phyloP scores from a whole-genome alignment of 768 basidiomycete species.

The Tricholoma furcatifolium region DNA sequence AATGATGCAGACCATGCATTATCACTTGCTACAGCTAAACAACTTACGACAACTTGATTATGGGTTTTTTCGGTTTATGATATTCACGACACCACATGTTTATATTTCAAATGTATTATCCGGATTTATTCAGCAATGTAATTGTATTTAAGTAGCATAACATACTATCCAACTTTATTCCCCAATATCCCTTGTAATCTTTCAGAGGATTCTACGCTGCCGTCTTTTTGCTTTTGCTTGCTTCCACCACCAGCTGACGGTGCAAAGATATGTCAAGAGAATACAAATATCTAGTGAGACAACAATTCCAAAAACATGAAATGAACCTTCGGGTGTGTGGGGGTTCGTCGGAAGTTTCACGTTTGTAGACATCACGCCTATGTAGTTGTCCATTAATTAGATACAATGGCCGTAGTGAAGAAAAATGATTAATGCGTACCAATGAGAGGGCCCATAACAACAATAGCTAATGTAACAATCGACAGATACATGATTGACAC shows the following conservation, averaged over 20 bases:
- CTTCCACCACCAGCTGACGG: slow-evolving; percentile 68
- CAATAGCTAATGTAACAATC: slow-evolving; percentile 61
- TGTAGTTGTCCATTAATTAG: not conserved
- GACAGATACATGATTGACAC: slow-evolving; percentile 66
- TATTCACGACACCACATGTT: not conserved
- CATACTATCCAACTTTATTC: no score
- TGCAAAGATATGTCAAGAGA: slow-evolving; percentile 37
- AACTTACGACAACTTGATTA: not conserved
- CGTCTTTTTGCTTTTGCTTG: slow-evolving; percentile 42
- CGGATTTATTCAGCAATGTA: not conserved
- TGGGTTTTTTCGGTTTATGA: not conserved
- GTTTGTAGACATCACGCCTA: slow-evolving; percentile 74
- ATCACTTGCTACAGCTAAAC: slow-evolving; percentile 24
- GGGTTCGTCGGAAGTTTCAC: slow-evolving; percentile 57
- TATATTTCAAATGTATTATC: not conserved
- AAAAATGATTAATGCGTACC: slow-evolving; percentile 39
- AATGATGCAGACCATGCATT: slow-evolving; percentile 38
- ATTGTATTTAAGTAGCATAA: not conserved
- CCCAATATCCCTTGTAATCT: no score
- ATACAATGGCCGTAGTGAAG: not conserved
- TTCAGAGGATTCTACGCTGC: slow-evolving; percentile 2
- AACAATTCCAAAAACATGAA: slow-evolving; percentile 56
- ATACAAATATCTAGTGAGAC: slow-evolving; percentile 45
- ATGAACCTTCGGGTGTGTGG: slow-evolving; percentile 31
- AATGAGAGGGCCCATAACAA: slow-evolving; percentile 60